Evolutionary conservation across 371 early-diverging fungal species (phyloP).

Genomic region (Mortierella sp.): DNA sequence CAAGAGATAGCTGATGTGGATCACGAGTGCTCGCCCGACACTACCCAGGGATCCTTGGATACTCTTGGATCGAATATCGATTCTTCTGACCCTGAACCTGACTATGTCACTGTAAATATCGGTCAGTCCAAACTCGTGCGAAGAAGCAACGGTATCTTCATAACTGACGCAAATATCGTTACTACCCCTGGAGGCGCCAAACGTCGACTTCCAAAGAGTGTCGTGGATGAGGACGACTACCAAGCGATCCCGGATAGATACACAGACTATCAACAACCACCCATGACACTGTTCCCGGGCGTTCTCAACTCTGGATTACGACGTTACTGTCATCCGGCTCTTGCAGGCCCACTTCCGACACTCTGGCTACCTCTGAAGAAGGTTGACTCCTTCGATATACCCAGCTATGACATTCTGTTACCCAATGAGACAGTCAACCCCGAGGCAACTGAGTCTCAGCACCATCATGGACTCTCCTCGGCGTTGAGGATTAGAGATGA

Average conservation of each 20-base stretch:
- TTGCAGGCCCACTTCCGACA: constrained; percentile 78
- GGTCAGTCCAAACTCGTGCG: not conserved
- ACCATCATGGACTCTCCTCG: not conserved
- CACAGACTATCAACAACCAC: constrained; percentile 50
- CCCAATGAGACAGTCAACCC: not conserved
- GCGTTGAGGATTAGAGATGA: constrained; percentile 3
- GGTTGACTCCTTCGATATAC: not conserved
- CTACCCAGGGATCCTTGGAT: constrained; percentile 10
- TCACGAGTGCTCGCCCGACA: not conserved
- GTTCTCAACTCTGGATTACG: constrained; percentile 83
- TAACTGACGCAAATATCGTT: not conserved
- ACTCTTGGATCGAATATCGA: constrained; percentile 19
- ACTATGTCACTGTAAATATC: not conserved
- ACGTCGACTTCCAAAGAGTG: constrained; percentile 27
- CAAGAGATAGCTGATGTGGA: not conserved
- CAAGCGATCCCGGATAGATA: constrained; percentile 61
- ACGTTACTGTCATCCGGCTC: constrained; percentile 79
- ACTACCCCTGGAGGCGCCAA: constrained; percentile 22
- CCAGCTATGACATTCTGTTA: not conserved
- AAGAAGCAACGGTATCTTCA: not conserved
- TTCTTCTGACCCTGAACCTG: not conserved
- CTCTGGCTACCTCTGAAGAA: constrained; percentile 76
- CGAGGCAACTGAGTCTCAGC: not conserved
- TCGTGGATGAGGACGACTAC: constrained; percentile 79
- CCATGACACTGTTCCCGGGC: constrained; percentile 79